phyloP scores from a whole-genome alignment of 2,329 filamentous ascomycete species.

The Aspergillus aculeatinus region DNA sequence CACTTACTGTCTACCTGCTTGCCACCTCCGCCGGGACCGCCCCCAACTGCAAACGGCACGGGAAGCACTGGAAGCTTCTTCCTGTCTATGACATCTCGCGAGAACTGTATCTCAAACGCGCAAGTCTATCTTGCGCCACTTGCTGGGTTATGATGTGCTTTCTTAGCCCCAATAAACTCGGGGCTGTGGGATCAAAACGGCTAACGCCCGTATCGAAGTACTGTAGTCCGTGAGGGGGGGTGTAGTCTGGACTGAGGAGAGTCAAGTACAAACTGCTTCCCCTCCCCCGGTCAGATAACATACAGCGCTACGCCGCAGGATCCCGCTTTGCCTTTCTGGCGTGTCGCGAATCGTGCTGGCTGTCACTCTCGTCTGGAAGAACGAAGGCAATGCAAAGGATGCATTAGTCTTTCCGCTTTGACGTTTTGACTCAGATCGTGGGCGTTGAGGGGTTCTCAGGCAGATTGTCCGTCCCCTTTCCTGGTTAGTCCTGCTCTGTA shows the following conservation, averaged over 20 bases:
- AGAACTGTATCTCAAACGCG: conserved; percentile 10
- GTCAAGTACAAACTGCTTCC: neutral
- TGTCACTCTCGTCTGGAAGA: neutral
- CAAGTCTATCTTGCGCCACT: conserved; percentile 14
- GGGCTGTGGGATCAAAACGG: neutral
- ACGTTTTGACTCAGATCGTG: neutral
- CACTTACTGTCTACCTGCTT: neutral
- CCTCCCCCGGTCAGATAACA: neutral
- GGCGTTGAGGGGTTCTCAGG: neutral
- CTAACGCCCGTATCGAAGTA: neutral
- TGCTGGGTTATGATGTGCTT: conserved; percentile 16
- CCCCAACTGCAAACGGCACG: conserved; percentile 12
- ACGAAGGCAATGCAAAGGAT: neutral
- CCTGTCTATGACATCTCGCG: conserved; percentile 14
- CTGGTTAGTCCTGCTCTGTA: neutral
- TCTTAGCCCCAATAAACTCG: neutral
- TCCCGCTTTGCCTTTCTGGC: neutral
- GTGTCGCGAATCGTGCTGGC: neutral
- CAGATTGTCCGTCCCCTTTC: too few relatives aligned
- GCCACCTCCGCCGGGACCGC: neutral
- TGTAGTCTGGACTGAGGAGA: neutral
- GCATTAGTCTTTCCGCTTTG: neutral
- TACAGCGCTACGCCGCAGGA: neutral
- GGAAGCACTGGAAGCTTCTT: conserved; percentile 14
- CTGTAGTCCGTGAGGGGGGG: neutral